Percentiles rank a stretch among this genome's conserved stretches.
Evolutionary conservation across 768 basidiomycete species (phyloP).

Genomic region (Amanita muscaria): DNA sequence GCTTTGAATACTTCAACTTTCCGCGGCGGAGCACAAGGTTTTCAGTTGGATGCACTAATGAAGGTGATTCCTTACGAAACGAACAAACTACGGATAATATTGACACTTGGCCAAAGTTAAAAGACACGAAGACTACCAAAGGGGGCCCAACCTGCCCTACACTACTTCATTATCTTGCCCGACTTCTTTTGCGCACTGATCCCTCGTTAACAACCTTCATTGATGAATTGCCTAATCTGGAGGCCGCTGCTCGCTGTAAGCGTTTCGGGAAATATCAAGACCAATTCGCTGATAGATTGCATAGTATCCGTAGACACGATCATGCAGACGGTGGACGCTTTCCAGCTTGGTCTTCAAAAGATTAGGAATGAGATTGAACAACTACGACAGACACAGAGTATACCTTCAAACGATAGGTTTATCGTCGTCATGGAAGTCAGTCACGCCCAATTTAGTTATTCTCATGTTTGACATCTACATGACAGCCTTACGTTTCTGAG

Average conservation of each 20-base stretch:
- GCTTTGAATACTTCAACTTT: constrained; percentile 74
- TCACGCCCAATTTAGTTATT: not conserved
- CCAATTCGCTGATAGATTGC: not conserved
- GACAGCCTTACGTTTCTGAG: constrained; percentile 41
- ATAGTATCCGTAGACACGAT: constrained; percentile 70
- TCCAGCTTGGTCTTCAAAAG: constrained; percentile 48
- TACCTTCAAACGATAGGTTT: constrained; percentile 50
- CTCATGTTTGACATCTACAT: not conserved
- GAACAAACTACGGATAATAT: constrained; percentile 4
- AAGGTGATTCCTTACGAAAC: constrained; percentile 44
- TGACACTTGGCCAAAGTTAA: constrained; percentile 40
- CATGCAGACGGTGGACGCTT: constrained; percentile 46
- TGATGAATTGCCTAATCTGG: constrained; percentile 73
- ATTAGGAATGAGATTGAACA: constrained; percentile 48
- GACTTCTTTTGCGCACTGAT: constrained; percentile 59
- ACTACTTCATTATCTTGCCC: constrained; percentile 84
- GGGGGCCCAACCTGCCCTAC: constrained; percentile 70
- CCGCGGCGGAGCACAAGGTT: constrained; percentile 77
- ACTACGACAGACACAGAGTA: constrained; percentile 23
- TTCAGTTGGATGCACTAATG: constrained; percentile 71
- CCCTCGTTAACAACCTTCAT: constrained; percentile 61
- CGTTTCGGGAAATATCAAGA: constrained; percentile 4
- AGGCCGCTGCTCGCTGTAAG: constrained; percentile 75
- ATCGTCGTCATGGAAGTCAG: constrained; percentile 60
- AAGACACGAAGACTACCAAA: constrained; percentile 72